Conservation (phyloP, 768 basidiomycete genomes). For the Lactarius evosmus region DNA sequence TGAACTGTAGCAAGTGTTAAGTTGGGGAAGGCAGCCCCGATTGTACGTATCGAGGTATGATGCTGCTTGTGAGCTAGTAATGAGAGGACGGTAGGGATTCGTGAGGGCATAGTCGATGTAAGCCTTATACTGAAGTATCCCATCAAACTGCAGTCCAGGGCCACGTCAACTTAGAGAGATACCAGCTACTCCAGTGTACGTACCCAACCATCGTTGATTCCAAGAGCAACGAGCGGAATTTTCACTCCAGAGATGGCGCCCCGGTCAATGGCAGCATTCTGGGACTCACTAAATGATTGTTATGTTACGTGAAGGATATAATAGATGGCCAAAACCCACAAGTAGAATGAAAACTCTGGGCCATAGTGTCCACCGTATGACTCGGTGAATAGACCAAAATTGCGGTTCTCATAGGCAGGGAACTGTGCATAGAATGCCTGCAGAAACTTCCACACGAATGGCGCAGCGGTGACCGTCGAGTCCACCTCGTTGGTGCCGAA, state of each 20-base stretch:
- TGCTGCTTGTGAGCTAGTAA: neutral
- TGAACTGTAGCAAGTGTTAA: conserved; percentile 43
- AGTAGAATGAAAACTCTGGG: conserved; percentile 24
- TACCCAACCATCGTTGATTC: conserved; percentile 8
- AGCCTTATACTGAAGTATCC: conserved; percentile 45
- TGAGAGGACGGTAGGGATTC: conserved; percentile 35
- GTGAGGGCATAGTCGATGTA: conserved; percentile 46
- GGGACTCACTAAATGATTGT: neutral
- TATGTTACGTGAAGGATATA: neutral
- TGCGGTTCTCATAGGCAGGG: conserved; percentile 37
- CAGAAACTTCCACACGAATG: conserved; percentile 5
- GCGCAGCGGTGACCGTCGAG: neutral
- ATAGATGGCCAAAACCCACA: neutral
- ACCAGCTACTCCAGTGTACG: conserved; percentile 35
- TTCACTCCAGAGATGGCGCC: neutral
- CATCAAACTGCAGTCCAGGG: conserved; percentile 8
- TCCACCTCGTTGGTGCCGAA: neutral
- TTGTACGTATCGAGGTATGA: neutral
- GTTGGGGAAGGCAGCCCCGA: conserved; percentile 43
- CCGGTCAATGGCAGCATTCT: neutral
- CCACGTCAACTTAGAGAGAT: conserved; percentile 25
- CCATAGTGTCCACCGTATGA: conserved; percentile 38
- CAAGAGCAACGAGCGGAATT: neutral
- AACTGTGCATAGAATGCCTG: conserved; percentile 35
- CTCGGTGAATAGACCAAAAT: conserved; percentile 53